Percentiles rank a stretch among this genome's conserved stretches.
Evolutionary conservation across 345 rosid species (phyloP).

Genomic region (Acer saccharum): DNA sequence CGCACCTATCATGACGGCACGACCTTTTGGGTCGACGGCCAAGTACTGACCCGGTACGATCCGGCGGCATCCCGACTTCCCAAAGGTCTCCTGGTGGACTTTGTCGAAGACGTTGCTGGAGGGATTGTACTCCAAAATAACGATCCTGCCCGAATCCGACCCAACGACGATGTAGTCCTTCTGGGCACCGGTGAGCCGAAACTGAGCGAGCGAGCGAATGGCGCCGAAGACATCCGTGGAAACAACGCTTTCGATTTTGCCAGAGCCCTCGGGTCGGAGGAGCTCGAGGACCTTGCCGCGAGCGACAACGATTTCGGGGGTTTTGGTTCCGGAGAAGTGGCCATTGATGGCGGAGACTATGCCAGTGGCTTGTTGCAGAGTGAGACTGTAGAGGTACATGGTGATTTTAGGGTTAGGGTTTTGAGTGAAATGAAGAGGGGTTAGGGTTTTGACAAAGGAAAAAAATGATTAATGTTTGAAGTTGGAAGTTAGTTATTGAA

Average conservation of each 20-base stretch:
- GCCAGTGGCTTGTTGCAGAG: constrained; percentile 95
- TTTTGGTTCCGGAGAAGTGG: constrained; percentile 91
- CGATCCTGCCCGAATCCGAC: constrained; percentile 97
- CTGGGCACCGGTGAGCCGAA: constrained; percentile 86
- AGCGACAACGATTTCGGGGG: constrained; percentile 90
- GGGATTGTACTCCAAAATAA: constrained; percentile 83
- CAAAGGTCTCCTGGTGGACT: constrained; percentile 93
- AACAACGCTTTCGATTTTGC: constrained; percentile 85
- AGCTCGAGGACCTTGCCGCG: constrained; percentile 95
- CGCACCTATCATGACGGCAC: constrained; percentile 94
- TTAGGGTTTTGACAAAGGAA: constrained; percentile 10
- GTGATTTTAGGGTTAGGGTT: constrained; percentile 12
- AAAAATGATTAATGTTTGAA: background rate
- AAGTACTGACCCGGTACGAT: constrained; percentile 96
- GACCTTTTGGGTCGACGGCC: constrained; percentile 92
- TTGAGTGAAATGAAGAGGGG: constrained; percentile 8
- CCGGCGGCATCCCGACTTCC: constrained; percentile 92
- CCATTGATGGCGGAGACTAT: constrained; percentile 82
- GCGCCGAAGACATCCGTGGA: constrained; percentile 96
- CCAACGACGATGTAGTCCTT: constrained; percentile 94
- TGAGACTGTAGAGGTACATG: constrained; percentile 93
- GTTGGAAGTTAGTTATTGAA: too few relatives aligned
- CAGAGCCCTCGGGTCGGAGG: constrained; percentile 87
- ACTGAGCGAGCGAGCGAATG: constrained; percentile 82
- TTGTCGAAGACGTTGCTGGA: constrained; percentile 87